Conservation (phyloP, 2,329 filamentous ascomycete genomes). For the Zasmidium angulare region DNA sequence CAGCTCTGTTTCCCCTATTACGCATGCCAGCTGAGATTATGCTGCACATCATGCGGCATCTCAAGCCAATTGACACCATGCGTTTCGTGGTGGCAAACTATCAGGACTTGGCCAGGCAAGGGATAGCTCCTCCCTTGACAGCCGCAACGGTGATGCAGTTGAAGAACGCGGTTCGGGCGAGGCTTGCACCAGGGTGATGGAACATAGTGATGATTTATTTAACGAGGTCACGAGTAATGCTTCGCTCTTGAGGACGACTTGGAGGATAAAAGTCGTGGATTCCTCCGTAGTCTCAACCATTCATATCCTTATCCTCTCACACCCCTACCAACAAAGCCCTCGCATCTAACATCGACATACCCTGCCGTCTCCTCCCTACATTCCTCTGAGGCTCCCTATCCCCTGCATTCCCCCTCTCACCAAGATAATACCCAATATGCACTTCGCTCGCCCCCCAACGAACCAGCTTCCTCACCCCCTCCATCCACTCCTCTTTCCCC, state of each 20-base stretch:
- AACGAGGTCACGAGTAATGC: too few relatives aligned
- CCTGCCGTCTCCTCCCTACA: not conserved
- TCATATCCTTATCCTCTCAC: too few relatives aligned
- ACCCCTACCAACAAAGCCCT: too few relatives aligned
- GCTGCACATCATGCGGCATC: constrained; percentile 38
- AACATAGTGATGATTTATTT: too few relatives aligned
- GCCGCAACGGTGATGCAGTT: constrained; percentile 27
- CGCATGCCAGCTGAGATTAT: constrained; percentile 44
- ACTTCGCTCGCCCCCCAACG: not conserved
- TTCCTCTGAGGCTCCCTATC: not conserved
- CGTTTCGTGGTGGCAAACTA: constrained; percentile 41
- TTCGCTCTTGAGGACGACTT: too few relatives aligned
- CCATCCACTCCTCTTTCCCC: not conserved
- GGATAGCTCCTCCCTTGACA: constrained; percentile 36
- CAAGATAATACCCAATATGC: not conserved
- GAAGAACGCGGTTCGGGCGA: constrained; percentile 21
- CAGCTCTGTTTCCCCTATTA: constrained; percentile 30
- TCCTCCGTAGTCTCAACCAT: too few relatives aligned
- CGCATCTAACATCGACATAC: not conserved
- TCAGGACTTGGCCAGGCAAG: constrained; percentile 32
- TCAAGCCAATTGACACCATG: constrained; percentile 40
- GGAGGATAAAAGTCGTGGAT: too few relatives aligned
- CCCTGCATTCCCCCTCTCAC: too few relatives aligned
- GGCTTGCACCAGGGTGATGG: not conserved
- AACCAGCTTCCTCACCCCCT: not conserved